Conservation (phyloP, 139 green algal genomes). For the Pleodorina starrii region DNA sequence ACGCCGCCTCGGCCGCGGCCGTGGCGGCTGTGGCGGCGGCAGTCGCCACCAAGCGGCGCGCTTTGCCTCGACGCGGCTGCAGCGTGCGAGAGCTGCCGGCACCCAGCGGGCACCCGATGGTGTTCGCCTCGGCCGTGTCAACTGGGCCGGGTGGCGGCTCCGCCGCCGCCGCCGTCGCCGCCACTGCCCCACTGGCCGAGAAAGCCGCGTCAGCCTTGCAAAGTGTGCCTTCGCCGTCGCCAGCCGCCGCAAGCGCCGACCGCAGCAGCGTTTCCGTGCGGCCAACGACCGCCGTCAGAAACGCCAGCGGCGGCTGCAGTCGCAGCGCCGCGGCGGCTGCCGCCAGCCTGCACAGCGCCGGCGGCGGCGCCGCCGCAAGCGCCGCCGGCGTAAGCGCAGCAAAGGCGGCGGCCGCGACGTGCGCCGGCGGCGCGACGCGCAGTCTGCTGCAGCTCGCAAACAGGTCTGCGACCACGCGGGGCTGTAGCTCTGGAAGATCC, state of each 20-base stretch:
- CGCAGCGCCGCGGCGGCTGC: slow-evolving; percentile 21
- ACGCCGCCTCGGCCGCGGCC: neutral
- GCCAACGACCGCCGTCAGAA: neutral
- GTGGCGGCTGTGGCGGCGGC: neutral
- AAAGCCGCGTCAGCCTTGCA: too few relatives aligned
- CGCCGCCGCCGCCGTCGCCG: too few relatives aligned
- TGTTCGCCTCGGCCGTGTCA: too few relatives aligned
- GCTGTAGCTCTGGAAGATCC: slow-evolving; percentile 12
- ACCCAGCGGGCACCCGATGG: neutral
- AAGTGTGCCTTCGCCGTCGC: neutral
- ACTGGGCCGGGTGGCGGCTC: too few relatives aligned
- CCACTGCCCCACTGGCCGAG: too few relatives aligned
- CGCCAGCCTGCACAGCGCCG: slow-evolving; percentile 14
- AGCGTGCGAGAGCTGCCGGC: neutral
- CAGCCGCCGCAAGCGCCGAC: neutral
- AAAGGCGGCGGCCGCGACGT: slow-evolving; percentile 5
- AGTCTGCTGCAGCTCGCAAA: slow-evolving; percentile 18
- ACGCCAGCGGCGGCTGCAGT: slow-evolving; percentile 11
- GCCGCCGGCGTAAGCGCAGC: neutral
- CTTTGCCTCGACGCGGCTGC: neutral
- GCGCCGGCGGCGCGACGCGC: slow-evolving; percentile 9
- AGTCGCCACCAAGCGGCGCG: neutral
- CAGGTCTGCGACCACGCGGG: neutral
- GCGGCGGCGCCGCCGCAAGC: slow-evolving; percentile 1
- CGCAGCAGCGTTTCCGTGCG: neutral